Evolutionary conservation across 495 filamentous ascomycete species (phyloP).

Genomic region (Bombardia bombarda): DNA sequence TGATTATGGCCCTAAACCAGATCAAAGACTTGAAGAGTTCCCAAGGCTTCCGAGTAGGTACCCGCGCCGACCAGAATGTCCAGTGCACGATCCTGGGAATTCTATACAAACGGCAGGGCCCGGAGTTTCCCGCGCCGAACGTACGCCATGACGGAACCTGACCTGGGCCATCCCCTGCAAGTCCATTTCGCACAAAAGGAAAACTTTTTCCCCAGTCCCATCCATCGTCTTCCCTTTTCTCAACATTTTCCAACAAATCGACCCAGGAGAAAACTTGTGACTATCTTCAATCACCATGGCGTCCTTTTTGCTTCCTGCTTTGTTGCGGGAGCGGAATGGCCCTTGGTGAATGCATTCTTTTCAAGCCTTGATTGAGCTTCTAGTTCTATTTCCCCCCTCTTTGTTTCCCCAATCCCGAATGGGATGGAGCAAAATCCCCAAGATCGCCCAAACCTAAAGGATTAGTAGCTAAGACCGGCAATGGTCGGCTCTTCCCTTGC

Average conservation of each 20-base stretch:
- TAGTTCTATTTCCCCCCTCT: too few species aligned
- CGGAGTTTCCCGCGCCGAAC: background rate
- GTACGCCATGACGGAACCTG: background rate
- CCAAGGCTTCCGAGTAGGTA: too few species aligned
- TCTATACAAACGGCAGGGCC: background rate
- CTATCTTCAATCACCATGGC: background rate
- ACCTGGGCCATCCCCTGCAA: background rate
- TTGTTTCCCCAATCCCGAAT: too few species aligned
- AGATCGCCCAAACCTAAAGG: background rate
- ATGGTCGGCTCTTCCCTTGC: constrained; percentile 25
- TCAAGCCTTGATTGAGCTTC: background rate
- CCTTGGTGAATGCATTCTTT: background rate
- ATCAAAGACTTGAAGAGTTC: background rate
- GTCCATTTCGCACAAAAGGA: background rate
- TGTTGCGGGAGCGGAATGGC: background rate
- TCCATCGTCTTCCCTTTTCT: background rate
- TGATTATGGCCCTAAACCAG: too few species aligned
- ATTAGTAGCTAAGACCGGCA: constrained; percentile 18
- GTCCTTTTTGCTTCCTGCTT: too few species aligned
- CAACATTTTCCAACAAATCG: background rate
- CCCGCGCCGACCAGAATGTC: too few species aligned
- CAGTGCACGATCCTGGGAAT: background rate
- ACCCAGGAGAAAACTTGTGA: background rate
- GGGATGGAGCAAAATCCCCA: too few species aligned
- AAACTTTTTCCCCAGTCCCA: background rate